phyloP scores from a whole-genome alignment of 2,329 filamentous ascomycete genomes.

The Incumbomyces lentus region DNA sequence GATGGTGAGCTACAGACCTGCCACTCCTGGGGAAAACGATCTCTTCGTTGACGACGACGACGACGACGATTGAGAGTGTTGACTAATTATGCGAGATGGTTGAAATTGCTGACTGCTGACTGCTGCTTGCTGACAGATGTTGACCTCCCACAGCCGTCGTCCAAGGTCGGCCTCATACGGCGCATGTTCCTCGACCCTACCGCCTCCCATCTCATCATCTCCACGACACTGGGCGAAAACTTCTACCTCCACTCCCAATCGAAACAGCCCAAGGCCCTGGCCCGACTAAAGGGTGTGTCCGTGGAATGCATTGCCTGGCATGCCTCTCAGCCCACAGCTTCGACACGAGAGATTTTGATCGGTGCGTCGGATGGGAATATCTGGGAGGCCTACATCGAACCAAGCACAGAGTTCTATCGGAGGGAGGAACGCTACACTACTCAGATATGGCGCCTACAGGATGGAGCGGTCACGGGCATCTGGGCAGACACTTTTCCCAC shows the following conservation, averaged over 20 bases:
- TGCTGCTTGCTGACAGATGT: constrained; percentile 54
- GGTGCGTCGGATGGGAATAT: constrained; percentile 89
- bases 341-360: constrained; percentile 84
- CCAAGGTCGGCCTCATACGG: constrained; percentile 83
- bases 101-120: no score
- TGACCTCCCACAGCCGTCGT: constrained; percentile 85
- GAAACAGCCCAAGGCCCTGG: constrained; percentile 70
- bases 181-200: constrained; percentile 97
- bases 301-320: constrained; percentile 95
- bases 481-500: constrained; percentile 67
- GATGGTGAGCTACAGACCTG: constrained; percentile 49
- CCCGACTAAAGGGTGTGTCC: constrained; percentile 70
- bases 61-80: no score
- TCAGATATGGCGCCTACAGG: constrained; percentile 67
- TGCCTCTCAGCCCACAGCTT: constrained; percentile 80
- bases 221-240: constrained; percentile 85
- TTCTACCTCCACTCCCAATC: constrained; percentile 97
- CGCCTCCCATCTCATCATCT: constrained; percentile 85
- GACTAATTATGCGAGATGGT: no score
- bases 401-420: constrained; percentile 85
- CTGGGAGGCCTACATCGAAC: constrained; percentile 92
- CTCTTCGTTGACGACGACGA: no score
- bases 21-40: no score
- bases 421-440: constrained; percentile 91
- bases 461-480: constrained; percentile 73